Percentiles rank a stretch among this genome's conserved stretches.
These are phyloP conservation scores for Papilionanthe hybrid DNA, from an alignment of 116 monocot genomes.

Conservation along the genomic window DNA sequence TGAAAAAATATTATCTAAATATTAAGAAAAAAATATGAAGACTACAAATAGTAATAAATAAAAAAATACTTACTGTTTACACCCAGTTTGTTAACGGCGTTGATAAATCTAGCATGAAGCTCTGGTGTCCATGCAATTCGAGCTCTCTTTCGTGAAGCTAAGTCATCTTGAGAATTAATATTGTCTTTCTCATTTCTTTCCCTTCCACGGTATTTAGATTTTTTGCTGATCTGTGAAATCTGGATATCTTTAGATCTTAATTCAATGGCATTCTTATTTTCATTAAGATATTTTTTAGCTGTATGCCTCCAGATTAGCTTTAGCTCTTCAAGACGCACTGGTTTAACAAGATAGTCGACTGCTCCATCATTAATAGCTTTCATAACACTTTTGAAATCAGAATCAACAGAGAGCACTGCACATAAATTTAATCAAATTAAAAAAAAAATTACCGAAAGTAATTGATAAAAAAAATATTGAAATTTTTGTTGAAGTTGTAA, in stretches of 20 bases:
- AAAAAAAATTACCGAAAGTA: not conserved
- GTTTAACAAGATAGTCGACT: not conserved
- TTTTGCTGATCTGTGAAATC: not conserved
- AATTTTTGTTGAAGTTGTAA: not conserved
- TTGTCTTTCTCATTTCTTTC: slow-evolving; percentile 7
- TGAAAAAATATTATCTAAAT: not conserved
- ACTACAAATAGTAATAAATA: not conserved
- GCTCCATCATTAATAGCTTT: not conserved
- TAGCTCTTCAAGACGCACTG: not conserved
- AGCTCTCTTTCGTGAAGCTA: slow-evolving; percentile 1
- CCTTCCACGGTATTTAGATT: not conserved
- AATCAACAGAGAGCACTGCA: slow-evolving; percentile 10
- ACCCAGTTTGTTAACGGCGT: slow-evolving; percentile 24
- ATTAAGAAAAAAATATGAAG: not conserved
- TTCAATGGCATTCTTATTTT: not conserved
- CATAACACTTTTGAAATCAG: not conserved
- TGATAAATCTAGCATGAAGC: slow-evolving; percentile 21
- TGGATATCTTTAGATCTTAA: not conserved
- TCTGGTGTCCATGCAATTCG: slow-evolving; percentile 17
- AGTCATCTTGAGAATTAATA: slow-evolving; percentile 4
- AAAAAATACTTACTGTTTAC: slow-evolving; percentile 15
- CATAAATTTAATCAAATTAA: not conserved
- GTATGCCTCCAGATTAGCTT: slow-evolving; percentile 2
- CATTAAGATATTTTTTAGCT: not conserved
- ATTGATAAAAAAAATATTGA: not conserved